Conservation (phyloP, 176 grass and related monocot species). For the Canna indica region DNA sequence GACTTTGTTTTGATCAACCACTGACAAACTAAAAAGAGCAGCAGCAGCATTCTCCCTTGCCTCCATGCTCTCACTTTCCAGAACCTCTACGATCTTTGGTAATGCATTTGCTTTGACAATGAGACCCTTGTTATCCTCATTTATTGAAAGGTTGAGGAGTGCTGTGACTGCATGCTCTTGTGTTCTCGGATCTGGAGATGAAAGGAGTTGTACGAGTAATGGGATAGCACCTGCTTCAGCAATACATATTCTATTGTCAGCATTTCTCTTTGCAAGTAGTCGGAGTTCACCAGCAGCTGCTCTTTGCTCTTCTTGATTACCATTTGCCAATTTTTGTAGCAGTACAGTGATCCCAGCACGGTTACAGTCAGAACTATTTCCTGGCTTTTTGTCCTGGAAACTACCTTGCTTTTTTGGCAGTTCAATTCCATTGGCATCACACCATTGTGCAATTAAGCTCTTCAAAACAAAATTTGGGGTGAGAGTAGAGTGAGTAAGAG, state of each 20-base stretch:
- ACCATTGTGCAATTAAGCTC: conserved; percentile 92
- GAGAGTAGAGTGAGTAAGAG: conserved; percentile 56
- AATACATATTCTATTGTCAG: conserved; percentile 85
- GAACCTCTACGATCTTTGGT: conserved; percentile 76
- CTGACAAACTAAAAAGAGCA: conserved; percentile 81
- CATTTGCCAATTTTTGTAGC: conserved; percentile 47
- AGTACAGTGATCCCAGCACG: conserved; percentile 45
- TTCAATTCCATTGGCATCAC: conserved; percentile 88
- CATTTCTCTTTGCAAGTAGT: conserved; percentile 86
- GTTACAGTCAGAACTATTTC: conserved; percentile 53
- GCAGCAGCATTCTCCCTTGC: conserved; percentile 95
- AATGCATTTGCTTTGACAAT: conserved; percentile 80
- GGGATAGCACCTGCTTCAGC: conserved; percentile 82
- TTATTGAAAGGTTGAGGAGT: conserved; percentile 89
- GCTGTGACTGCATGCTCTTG: conserved; percentile 94
- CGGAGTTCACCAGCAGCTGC: conserved; percentile 92
- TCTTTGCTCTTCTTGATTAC: conserved; percentile 68
- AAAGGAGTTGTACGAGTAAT: conserved; percentile 67
- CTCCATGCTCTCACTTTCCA: conserved; percentile 87
- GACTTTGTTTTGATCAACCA: conserved; percentile 84
- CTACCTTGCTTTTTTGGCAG: conserved; percentile 52
- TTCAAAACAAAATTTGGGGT: conserved; percentile 93
- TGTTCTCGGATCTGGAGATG: conserved; percentile 61
- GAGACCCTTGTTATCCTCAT: conserved; percentile 76
- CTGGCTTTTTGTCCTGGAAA: conserved; percentile 38